Evolutionary conservation across 495 filamentous ascomycete species (phyloP).

Genomic region (Hypoxylon fuscum): DNA sequence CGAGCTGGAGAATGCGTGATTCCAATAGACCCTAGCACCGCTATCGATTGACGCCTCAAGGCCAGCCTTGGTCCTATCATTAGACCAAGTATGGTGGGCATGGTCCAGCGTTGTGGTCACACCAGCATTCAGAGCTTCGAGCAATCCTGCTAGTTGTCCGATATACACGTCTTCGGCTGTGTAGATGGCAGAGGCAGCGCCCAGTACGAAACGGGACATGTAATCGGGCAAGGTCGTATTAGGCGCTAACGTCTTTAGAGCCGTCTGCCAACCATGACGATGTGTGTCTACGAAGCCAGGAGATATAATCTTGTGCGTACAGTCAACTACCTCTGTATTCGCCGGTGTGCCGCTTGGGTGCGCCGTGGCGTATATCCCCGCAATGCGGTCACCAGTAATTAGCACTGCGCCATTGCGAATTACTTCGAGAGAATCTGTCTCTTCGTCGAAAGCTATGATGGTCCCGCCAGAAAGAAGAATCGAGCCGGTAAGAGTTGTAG

Average conservation of each 20-base stretch:
- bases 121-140: slow-evolving; percentile 51
- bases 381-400: background rate
- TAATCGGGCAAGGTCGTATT: slow-evolving; percentile 49
- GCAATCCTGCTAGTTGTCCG: slow-evolving; percentile 52
- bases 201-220: slow-evolving; percentile 32
- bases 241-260: slow-evolving; percentile 49
- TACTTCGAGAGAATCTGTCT: no score
- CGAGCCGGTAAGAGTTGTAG: no score
- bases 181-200: slow-evolving; percentile 13
- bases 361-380: background rate
- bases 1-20: slow-evolving; percentile 40
- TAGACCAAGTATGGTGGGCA: slow-evolving; percentile 54
- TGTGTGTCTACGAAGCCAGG: slow-evolving; percentile 66
- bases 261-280: slow-evolving; percentile 62
- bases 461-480: no score
- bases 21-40: slow-evolving; percentile 48
- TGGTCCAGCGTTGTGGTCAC: slow-evolving; percentile 18
- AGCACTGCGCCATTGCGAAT: slow-evolving; percentile 5
- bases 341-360: slow-evolving; percentile 18
- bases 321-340: slow-evolving; percentile 52
- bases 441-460: no score
- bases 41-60: slow-evolving; percentile 49
- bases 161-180: slow-evolving; percentile 50
- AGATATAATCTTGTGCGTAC: slow-evolving; percentile 56
- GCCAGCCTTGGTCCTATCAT: slow-evolving; percentile 50